Conservation (phyloP, 768 basidiomycete genomes). For the Tricholoma sp. region DNA sequence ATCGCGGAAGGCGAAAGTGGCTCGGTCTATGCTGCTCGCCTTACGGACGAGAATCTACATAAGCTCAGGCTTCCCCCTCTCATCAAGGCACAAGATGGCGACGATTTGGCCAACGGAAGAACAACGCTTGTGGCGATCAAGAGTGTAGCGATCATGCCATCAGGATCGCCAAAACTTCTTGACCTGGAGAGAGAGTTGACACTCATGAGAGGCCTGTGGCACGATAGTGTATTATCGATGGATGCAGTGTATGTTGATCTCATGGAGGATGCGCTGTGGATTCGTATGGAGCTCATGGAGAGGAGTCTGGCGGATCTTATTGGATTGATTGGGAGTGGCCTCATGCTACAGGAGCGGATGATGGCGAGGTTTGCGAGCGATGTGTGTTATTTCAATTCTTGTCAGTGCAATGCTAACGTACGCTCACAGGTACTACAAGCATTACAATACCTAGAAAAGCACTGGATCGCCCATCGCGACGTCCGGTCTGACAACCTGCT, state of each 20-base stretch:
- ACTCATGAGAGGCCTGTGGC: slow-evolving; percentile 51
- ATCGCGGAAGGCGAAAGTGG: slow-evolving; percentile 84
- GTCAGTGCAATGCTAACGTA: not conserved
- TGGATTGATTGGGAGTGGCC: slow-evolving; percentile 52
- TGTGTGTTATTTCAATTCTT: slow-evolving; percentile 39
- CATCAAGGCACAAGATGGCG: slow-evolving; percentile 33
- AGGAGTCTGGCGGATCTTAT: slow-evolving; percentile 81
- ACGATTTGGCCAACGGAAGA: slow-evolving; percentile 27
- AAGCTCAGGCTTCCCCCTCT: slow-evolving; percentile 36
- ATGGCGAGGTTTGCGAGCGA: slow-evolving; percentile 75
- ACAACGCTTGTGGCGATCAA: slow-evolving; percentile 70
- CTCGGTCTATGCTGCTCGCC: slow-evolving; percentile 49
- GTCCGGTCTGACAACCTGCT: slow-evolving; percentile 81
- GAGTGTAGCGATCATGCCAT: slow-evolving; percentile 54
- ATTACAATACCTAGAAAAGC: slow-evolving; percentile 57
- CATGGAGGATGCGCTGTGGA: slow-evolving; percentile 68
- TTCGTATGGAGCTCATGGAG: slow-evolving; percentile 89
- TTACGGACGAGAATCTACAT: slow-evolving; percentile 26
- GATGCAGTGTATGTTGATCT: slow-evolving; percentile 69
- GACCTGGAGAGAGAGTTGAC: slow-evolving; percentile 59
- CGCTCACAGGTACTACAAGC: slow-evolving; percentile 53
- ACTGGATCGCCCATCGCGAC: slow-evolving; percentile 76
- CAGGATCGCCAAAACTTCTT: slow-evolving; percentile 55
- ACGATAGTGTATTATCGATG: slow-evolving; percentile 61
- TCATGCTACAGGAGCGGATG: slow-evolving; percentile 61